phyloP scores from a whole-genome alignment of 805 yeast species.

The Saccharomyces paradoxus region DNA sequence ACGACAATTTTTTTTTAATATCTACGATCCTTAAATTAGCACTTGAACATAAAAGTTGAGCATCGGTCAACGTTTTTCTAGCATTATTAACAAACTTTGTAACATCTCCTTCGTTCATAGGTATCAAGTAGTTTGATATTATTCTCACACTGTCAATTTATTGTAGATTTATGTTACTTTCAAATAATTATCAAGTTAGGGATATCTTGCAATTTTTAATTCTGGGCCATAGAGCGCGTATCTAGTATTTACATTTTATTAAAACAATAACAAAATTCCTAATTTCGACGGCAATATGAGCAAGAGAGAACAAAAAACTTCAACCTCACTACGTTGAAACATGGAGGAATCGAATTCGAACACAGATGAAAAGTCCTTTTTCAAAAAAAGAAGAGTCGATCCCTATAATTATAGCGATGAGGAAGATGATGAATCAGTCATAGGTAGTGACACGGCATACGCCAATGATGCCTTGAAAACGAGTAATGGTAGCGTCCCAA shows the following conservation, averaged over 20 bases:
- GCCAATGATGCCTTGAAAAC: not conserved
- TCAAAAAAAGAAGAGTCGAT: conserved; percentile 6
- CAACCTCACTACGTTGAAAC: not conserved
- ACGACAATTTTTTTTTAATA: conserved; percentile 31
- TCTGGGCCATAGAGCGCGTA: not conserved
- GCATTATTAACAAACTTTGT: conserved; percentile 40
- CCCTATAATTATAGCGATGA: conserved; percentile 17
- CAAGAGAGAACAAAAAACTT: not conserved
- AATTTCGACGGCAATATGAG: not conserved
- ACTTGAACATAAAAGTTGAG: conserved; percentile 43
- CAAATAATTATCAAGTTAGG: not conserved
- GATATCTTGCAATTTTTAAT: not conserved
- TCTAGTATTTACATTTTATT: not conserved
- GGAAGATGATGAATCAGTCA: conserved; percentile 13
- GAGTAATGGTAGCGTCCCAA: conserved; percentile 1
- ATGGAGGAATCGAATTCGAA: not conserved
- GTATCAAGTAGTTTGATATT: not conserved
- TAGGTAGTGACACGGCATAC: not conserved
- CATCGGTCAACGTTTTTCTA: conserved; percentile 38
- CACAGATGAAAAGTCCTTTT: not conserved
- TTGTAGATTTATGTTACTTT: not conserved
- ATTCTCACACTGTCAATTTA: not conserved
- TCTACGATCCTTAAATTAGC: conserved; percentile 38
- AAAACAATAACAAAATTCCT: not conserved
- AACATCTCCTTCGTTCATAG: conserved; percentile 6